Evolutionary conservation across 441 rosid species (phyloP).

Genomic region (Brassica balearica): DNA sequence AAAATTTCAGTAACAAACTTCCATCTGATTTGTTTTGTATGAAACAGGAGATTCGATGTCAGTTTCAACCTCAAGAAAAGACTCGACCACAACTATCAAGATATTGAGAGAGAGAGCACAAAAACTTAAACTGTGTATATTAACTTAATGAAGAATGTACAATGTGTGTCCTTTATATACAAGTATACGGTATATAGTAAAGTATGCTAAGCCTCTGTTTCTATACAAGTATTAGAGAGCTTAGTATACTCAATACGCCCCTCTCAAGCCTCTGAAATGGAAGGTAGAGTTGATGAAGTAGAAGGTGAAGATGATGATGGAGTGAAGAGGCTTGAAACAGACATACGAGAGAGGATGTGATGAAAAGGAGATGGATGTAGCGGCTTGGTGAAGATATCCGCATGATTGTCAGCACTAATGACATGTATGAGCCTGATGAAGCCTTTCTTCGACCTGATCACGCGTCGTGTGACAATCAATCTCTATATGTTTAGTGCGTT

Average conservation of each 20-base stretch:
- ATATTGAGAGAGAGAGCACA: background rate
- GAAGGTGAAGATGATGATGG: background rate
- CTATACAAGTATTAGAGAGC: background rate
- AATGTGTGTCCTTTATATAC: background rate
- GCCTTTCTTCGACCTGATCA: background rate
- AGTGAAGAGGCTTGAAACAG: background rate
- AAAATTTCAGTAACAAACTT: background rate
- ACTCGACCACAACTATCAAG: constrained; percentile 11
- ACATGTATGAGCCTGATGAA: background rate
- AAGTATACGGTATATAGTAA: background rate
- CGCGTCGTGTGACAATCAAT: background rate
- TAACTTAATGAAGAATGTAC: background rate
- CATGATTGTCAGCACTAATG: background rate
- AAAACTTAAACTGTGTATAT: background rate
- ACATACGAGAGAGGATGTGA: background rate
- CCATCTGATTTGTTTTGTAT: constrained; percentile 5
- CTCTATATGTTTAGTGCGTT: background rate
- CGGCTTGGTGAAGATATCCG: background rate
- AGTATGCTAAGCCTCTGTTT: background rate
- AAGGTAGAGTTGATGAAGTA: background rate
- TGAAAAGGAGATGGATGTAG: background rate
- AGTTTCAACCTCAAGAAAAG: constrained; percentile 9
- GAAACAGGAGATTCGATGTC: constrained; percentile 35
- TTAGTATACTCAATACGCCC: background rate
- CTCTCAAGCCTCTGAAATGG: background rate